Percentiles rank a stretch among this genome's conserved stretches.
Evolutionary conservation across 2,329 filamentous ascomycete species (phyloP).

Genomic region (Colletotrichum trifolii): DNA sequence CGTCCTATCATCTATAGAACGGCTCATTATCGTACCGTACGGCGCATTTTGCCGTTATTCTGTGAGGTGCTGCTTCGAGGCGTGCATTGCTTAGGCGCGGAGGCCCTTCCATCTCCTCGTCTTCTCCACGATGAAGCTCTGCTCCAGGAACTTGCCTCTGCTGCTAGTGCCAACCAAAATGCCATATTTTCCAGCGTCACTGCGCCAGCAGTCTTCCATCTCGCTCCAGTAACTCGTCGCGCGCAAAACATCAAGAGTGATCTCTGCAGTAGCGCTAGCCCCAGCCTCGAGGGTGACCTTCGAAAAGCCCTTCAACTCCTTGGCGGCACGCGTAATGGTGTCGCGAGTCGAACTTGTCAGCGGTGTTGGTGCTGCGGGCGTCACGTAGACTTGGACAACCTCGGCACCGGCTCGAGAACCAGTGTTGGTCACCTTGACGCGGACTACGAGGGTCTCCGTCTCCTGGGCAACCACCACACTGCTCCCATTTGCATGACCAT

Average conservation of each 20-base stretch:
- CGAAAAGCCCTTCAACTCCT: slow-evolving; percentile 57
- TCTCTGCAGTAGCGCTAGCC: slow-evolving; percentile 44
- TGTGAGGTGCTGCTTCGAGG: background rate
- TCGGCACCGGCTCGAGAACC: slow-evolving; percentile 41
- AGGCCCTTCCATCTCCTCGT: slow-evolving; percentile 34
- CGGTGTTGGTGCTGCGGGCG: slow-evolving; percentile 39
- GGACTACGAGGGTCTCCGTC: slow-evolving; percentile 38
- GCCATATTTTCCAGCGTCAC: slow-evolving; percentile 50
- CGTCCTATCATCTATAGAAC: background rate
- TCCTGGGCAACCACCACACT: slow-evolving; percentile 40
- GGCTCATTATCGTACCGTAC: slow-evolving; percentile 7
- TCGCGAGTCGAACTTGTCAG: slow-evolving; percentile 36
- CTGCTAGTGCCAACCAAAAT: slow-evolving; percentile 50
- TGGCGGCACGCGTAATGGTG: slow-evolving; percentile 48
- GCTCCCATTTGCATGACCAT: too few relatives aligned
- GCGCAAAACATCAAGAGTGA: slow-evolving; percentile 46
- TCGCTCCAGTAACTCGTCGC: slow-evolving; percentile 56
- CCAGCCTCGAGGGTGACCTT: slow-evolving; percentile 53
- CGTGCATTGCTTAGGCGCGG: slow-evolving; percentile 11
- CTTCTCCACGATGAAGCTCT: slow-evolving; percentile 29
- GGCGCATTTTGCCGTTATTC: background rate
- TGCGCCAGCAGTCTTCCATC: slow-evolving; percentile 50
- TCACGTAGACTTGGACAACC: slow-evolving; percentile 46
- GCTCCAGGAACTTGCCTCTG: slow-evolving; percentile 39
- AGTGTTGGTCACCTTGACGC: slow-evolving; percentile 59